These are phyloP conservation scores for Millerozyma acaciae DNA, from an alignment of 805 yeast species.

Conservation along the genomic window DNA sequence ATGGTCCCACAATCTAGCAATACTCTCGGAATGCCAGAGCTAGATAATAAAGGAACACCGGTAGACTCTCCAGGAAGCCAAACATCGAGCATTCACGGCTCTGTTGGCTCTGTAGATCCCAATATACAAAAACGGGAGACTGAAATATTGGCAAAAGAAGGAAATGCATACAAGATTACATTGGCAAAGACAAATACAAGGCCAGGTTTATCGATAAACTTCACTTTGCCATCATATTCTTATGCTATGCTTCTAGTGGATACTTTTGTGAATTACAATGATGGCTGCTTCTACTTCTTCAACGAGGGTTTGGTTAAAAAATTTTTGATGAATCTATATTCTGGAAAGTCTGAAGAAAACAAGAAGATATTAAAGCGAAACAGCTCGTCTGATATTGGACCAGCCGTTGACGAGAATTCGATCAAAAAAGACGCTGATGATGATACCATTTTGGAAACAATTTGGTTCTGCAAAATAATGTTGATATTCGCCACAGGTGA, in stretches of 20 bases:
- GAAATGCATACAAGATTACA: constrained; percentile 70
- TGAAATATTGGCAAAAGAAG: constrained; percentile 63
- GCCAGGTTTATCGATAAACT: constrained; percentile 66
- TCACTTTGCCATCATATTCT: constrained; percentile 70
- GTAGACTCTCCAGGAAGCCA: constrained; percentile 1
- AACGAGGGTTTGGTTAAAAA: constrained; percentile 76
- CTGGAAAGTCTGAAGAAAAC: constrained; percentile 42
- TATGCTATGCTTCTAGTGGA: constrained; percentile 74
- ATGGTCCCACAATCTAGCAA: constrained; percentile 42
- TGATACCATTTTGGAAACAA: constrained; percentile 65
- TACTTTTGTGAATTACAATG: constrained; percentile 73
- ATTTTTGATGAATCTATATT: constrained; percentile 59
- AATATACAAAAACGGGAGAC: constrained; percentile 40
- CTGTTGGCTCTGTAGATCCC: neutral
- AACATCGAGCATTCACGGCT: constrained; percentile 7
- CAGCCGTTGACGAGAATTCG: constrained; percentile 35
- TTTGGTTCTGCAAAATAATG: constrained; percentile 75
- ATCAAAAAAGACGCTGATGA: constrained; percentile 42
- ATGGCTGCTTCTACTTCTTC: constrained; percentile 81
- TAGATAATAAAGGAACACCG: neutral
- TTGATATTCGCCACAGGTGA: constrained; percentile 77
- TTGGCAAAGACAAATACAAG: constrained; percentile 64
- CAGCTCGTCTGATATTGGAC: constrained; percentile 18
- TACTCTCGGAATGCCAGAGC: neutral
- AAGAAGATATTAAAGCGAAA: constrained; percentile 35